These are phyloP conservation scores for Eleusine coracana DNA, from an alignment of 176 grass and related monocot genomes.

Conservation along the genomic window DNA sequence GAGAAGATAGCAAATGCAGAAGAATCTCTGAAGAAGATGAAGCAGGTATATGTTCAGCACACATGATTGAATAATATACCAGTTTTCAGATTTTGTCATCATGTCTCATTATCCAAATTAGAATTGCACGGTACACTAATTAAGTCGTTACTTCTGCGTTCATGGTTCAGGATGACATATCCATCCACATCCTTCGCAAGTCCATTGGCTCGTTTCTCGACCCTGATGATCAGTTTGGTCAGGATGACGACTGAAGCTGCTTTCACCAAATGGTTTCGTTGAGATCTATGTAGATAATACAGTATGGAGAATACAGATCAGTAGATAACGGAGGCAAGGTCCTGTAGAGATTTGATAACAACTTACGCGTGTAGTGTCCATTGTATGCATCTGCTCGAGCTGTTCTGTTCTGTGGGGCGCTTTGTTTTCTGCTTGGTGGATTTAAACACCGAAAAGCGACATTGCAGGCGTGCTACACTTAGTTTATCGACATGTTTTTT, in stretches of 20 bases:
- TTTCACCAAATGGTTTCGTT: constrained; percentile 18
- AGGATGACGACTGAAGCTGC: constrained; percentile 58
- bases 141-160: constrained; percentile 9
- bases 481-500: neutral
- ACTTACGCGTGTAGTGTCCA: neutral
- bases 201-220: constrained; percentile 80
- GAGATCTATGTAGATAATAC: constrained; percentile 31
- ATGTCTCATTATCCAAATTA: neutral
- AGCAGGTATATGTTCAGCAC: constrained; percentile 58
- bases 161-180: constrained; percentile 77
- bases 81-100: neutral
- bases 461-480: neutral
- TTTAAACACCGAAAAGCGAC: neutral
- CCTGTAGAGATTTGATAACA: constrained; percentile 19
- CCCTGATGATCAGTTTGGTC: constrained; percentile 80
- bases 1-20: constrained; percentile 79
- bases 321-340: neutral
- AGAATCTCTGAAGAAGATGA: constrained; percentile 83
- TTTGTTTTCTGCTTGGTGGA: neutral
- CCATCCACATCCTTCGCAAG: constrained; percentile 78
- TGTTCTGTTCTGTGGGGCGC: neutral
- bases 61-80: neutral
- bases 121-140: neutral
- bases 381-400: neutral
- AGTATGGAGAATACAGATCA: constrained; percentile 1